phyloP scores from a whole-genome alignment of 1,284 basidiomycete species.

The Pterulicium gracile region DNA sequence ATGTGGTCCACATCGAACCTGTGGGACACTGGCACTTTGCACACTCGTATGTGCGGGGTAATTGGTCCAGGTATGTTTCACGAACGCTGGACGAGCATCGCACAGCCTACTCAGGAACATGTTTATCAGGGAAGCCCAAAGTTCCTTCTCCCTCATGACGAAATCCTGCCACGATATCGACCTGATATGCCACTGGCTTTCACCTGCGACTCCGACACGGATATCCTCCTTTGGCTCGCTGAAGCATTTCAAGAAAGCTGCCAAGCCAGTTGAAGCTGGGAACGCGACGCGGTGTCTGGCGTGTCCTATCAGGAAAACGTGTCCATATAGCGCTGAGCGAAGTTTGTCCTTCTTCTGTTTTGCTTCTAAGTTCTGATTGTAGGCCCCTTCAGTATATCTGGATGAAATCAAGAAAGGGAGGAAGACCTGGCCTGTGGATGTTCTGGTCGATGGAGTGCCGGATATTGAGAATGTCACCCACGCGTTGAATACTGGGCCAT shows the following conservation, averaged over 20 bases:
- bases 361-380: slow-evolving; percentile 5
- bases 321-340: slow-evolving; percentile 79
- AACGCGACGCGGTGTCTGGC: slow-evolving; percentile 60
- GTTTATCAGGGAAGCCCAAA: slow-evolving; percentile 42
- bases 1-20: slow-evolving; percentile 69
- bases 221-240: slow-evolving; percentile 81
- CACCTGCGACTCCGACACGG: slow-evolving; percentile 47
- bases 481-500: slow-evolving; percentile 55
- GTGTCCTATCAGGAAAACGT: slow-evolving; percentile 60
- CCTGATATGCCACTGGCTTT: slow-evolving; percentile 68
- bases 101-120: too few species aligned
- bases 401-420: slow-evolving; percentile 49
- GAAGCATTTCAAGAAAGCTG: slow-evolving; percentile 64
- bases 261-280: slow-evolving; percentile 61
- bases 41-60: slow-evolving; percentile 76
- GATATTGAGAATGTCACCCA: slow-evolving; percentile 69
- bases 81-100: not conserved
- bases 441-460: slow-evolving; percentile 64
- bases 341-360: slow-evolving; percentile 30
- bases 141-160: slow-evolving; percentile 76
- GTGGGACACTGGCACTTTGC: slow-evolving; percentile 78
- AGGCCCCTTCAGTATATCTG: slow-evolving; percentile 48
- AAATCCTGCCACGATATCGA: slow-evolving; percentile 88
- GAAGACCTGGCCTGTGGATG: slow-evolving; percentile 50
- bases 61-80: slow-evolving; percentile 41